Evolutionary conservation across 495 filamentous ascomycete genomes (phyloP).

Genomic region (Neurospora discreta): DNA sequence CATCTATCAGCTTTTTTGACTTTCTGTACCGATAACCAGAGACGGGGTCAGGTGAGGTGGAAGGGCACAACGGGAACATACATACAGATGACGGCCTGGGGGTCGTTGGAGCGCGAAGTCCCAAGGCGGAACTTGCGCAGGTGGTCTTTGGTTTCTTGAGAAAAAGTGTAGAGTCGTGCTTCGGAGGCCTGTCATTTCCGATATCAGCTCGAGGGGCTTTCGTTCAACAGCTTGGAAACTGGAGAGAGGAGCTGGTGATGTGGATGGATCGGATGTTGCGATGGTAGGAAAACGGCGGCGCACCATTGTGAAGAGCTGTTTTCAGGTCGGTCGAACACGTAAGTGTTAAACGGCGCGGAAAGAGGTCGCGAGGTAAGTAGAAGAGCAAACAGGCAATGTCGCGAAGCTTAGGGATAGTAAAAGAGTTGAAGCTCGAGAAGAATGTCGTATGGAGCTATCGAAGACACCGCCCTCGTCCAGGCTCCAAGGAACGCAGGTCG

Average conservation of each 20-base stretch:
- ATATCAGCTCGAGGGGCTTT: background rate
- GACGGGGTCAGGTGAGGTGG: background rate
- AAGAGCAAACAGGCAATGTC: background rate
- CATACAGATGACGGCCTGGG: constrained; percentile 91
- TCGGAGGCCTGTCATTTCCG: constrained; percentile 52
- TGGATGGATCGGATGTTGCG: background rate
- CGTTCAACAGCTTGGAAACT: background rate
- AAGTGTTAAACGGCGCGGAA: background rate
- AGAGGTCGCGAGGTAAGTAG: background rate
- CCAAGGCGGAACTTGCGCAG: constrained; percentile 86
- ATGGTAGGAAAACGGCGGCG: background rate
- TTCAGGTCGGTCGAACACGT: background rate
- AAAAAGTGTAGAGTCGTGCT: constrained; percentile 86
- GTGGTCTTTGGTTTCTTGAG: constrained; percentile 70
- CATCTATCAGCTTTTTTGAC: background rate
- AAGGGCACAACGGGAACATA: constrained; percentile 22
- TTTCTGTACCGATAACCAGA: background rate
- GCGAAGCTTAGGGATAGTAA: background rate
- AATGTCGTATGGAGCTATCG: constrained; percentile 1
- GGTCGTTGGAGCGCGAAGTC: constrained; percentile 76
- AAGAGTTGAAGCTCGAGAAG: background rate
- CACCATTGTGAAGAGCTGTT: constrained; percentile 1
- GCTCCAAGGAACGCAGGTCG: background rate
- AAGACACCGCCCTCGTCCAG: background rate
- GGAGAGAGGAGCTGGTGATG: background rate